Evolutionary conservation across 768 basidiomycete species (phyloP).

Genomic region (Tylopilus rubrobrunneus): DNA sequence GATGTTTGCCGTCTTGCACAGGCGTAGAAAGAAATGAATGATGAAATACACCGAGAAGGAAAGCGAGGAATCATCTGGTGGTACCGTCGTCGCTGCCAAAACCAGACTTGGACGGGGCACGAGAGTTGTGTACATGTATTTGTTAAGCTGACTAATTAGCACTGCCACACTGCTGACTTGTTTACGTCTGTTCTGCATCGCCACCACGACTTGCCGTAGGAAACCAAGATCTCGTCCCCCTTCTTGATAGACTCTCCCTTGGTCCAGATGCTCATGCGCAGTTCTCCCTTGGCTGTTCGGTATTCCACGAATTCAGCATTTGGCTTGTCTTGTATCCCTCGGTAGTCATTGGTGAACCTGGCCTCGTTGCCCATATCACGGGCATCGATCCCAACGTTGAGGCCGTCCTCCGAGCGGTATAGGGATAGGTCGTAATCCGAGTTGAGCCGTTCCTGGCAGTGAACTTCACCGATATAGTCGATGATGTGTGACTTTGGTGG

Average conservation of each 20-base stretch:
- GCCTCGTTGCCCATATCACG: slow-evolving; percentile 76
- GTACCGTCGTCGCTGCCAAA: background rate
- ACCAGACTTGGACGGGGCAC: background rate
- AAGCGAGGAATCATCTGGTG: slow-evolving; percentile 50
- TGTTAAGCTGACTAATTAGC: slow-evolving; percentile 20
- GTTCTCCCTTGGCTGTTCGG: slow-evolving; percentile 50
- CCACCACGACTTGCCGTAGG: slow-evolving; percentile 91
- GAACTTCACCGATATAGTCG: slow-evolving; percentile 82
- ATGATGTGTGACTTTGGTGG: slow-evolving; percentile 62
- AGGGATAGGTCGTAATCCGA: slow-evolving; percentile 91
- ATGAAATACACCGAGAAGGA: slow-evolving; percentile 44
- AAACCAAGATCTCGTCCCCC: slow-evolving; percentile 82
- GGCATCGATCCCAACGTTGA: slow-evolving; percentile 78
- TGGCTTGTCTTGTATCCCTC: slow-evolving; percentile 65
- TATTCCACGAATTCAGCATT: slow-evolving; percentile 69
- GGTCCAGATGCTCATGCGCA: slow-evolving; percentile 78
- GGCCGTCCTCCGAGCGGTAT: slow-evolving; percentile 51
- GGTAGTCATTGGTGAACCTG: slow-evolving; percentile 88
- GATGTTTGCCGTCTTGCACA: slow-evolving; percentile 41
- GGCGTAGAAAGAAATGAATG: slow-evolving; percentile 55
- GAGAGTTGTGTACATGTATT: slow-evolving; percentile 15
- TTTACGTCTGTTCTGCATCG: slow-evolving; percentile 23
- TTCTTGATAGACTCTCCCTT: slow-evolving; percentile 56
- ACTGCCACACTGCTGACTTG: background rate
- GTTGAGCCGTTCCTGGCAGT: slow-evolving; percentile 64